Evolutionary conservation across 805 yeast genomes (phyloP).

Genomic region (Isabelozyma rhagii): DNA sequence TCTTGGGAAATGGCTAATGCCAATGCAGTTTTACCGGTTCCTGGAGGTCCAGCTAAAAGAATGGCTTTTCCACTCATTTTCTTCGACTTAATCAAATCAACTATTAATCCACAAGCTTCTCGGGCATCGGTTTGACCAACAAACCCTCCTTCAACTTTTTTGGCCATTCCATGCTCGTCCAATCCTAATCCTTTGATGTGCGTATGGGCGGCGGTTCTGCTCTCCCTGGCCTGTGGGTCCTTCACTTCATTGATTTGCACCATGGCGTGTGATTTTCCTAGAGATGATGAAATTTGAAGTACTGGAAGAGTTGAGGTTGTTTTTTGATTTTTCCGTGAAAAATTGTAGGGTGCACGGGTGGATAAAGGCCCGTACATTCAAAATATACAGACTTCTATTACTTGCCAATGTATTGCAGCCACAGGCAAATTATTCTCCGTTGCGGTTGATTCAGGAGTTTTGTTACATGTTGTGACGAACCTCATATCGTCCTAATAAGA

Average conservation of each 20-base stretch:
- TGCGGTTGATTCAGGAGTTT: too few species aligned
- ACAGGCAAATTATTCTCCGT: too few species aligned
- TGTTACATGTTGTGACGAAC: too few species aligned
- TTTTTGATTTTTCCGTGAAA: not conserved
- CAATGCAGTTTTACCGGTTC: conserved; percentile 96
- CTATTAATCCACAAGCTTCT: conserved; percentile 93
- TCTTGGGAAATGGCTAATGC: conserved; percentile 96
- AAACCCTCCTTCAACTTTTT: conserved; percentile 82
- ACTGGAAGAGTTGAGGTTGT: not conserved
- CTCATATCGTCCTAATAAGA: too few species aligned
- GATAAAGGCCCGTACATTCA: too few species aligned
- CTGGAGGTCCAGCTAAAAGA: conserved; percentile 94
- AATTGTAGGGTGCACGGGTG: too few species aligned
- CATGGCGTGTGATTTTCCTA: conserved; percentile 38
- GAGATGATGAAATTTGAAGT: not conserved
- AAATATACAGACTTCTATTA: too few species aligned
- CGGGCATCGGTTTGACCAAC: conserved; percentile 75
- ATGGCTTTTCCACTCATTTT: conserved; percentile 96
- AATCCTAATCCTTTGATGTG: conserved; percentile 94
- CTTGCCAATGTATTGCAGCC: too few species aligned
- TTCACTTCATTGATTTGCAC: conserved; percentile 78
- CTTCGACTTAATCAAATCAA: conserved; percentile 87
- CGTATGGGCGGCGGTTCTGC: conserved; percentile 92
- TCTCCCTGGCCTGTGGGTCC: conserved; percentile 49
- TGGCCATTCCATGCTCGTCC: conserved; percentile 85